Conservation (phyloP, 352 stramenopile species). For the Phytophthora uliginosa region DNA sequence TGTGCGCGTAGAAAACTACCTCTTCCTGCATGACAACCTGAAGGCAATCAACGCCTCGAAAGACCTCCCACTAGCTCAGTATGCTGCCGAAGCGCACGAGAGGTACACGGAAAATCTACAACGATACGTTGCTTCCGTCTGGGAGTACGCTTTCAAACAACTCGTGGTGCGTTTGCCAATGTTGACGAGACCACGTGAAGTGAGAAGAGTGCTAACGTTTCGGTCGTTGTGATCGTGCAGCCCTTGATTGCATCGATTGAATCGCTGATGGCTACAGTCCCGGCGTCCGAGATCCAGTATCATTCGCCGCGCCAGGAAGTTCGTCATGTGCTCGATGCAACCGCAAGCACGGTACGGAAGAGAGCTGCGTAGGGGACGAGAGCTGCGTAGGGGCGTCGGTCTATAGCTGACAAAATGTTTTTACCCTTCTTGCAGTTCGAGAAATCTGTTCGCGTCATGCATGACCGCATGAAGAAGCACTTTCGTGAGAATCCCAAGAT, state of each 20-base stretch:
- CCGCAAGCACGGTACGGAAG: slow-evolving; percentile 44
- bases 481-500: slow-evolving; percentile 62
- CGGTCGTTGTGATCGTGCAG: slow-evolving; percentile 23
- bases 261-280: slow-evolving; percentile 61
- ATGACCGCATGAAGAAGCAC: slow-evolving; percentile 83
- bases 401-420: slow-evolving; percentile 11
- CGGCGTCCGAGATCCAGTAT: slow-evolving; percentile 73
- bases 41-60: slow-evolving; percentile 51
- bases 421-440: slow-evolving; percentile 52
- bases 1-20: slow-evolving; percentile 63
- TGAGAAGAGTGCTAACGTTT: slow-evolving; percentile 5
- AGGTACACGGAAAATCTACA: slow-evolving; percentile 56
- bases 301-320: slow-evolving; percentile 72
- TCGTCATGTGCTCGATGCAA: slow-evolving; percentile 57
- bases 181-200: background rate
- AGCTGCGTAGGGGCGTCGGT: background rate
- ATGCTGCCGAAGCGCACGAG: slow-evolving; percentile 50
- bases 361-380: too few relatives aligned
- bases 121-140: slow-evolving; percentile 69
- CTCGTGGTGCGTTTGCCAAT: slow-evolving; percentile 45
- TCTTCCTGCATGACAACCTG: slow-evolving; percentile 71
- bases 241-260: slow-evolving; percentile 68
- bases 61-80: slow-evolving; percentile 64
- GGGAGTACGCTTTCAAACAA: slow-evolving; percentile 77
- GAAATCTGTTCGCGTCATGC: slow-evolving; percentile 74